Percentiles rank a stretch among this genome's conserved stretches.
phyloP scores from a whole-genome alignment of 371 early-diverging fungal genomes.

The Mucor sp. region DNA sequence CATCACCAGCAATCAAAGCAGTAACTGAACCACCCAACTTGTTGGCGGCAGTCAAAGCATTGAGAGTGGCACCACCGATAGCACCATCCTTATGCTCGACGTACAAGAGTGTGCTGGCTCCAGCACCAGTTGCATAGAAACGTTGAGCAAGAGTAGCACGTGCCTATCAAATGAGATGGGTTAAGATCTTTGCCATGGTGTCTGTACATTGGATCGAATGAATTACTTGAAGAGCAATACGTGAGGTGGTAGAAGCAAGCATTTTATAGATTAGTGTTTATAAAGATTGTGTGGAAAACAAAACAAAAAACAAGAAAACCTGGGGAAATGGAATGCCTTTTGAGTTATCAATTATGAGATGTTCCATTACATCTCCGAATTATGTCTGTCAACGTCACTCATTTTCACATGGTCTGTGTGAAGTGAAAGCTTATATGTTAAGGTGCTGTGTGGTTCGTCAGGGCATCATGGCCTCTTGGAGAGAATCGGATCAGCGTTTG shows the following conservation, averaged over 20 bases:
- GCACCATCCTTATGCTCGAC: conserved; percentile 88
- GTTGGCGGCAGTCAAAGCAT: conserved; percentile 89
- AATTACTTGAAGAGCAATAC: conserved; percentile 38
- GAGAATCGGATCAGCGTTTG: not conserved
- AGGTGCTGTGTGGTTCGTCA: not conserved
- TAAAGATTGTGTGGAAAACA: not conserved
- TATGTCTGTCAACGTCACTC: conserved; percentile 1
- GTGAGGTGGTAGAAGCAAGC: conserved; percentile 25
- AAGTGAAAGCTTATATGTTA: not conserved
- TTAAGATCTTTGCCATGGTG: too few relatives aligned
- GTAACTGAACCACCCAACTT: conserved; percentile 80
- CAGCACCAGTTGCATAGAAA: conserved; percentile 61
- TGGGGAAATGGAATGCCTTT: conserved; percentile 9
- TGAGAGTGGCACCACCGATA: conserved; percentile 76
- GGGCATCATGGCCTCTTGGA: not conserved
- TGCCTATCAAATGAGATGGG: conserved; percentile 23
- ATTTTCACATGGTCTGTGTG: conserved; percentile 6
- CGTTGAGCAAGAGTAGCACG: conserved; percentile 47
- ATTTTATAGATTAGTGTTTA: conserved; percentile 2
- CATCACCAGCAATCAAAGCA: conserved; percentile 86
- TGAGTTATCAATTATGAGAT: not conserved
- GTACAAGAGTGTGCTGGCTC: conserved; percentile 78
- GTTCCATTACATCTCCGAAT: not conserved
- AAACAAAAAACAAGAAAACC: conserved; percentile 12
- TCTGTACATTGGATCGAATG: not conserved